phyloP scores from a whole-genome alignment of 2,329 filamentous ascomycete genomes.

The Beauveria varroae region DNA sequence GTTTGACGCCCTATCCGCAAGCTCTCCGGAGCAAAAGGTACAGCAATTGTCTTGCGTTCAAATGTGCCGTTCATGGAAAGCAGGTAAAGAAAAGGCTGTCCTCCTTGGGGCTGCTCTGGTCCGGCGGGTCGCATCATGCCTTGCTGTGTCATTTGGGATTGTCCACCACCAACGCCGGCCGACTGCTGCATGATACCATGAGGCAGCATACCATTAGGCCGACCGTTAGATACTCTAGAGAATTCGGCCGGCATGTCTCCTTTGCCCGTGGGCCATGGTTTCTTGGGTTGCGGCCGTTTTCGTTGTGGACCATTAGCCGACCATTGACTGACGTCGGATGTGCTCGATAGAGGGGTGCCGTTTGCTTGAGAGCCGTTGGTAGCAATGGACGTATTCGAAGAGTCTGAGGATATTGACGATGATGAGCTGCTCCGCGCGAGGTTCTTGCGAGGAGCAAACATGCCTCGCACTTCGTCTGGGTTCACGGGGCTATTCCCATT shows the following conservation, averaged over 20 bases:
- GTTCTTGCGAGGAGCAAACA: constrained; percentile 84
- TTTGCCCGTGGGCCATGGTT: constrained; percentile 42
- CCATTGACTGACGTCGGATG: constrained; percentile 45
- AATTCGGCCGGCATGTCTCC: constrained; percentile 41
- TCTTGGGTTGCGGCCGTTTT: constrained; percentile 45
- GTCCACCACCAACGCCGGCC: constrained; percentile 19
- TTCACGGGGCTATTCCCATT: constrained; percentile 62
- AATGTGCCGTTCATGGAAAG: constrained; percentile 93
- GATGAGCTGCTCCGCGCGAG: constrained; percentile 85
- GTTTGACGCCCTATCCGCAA: constrained; percentile 93
- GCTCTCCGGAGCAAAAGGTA: constrained; percentile 90
- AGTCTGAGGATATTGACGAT: constrained; percentile 68
- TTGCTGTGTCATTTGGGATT: constrained; percentile 34
- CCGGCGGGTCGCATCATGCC: constrained; percentile 54
- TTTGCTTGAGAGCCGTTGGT: constrained; percentile 54
- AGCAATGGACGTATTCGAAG: constrained; percentile 56
- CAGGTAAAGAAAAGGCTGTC: constrained; percentile 74
- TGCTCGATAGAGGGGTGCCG: constrained; percentile 43
- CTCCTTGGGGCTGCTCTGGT: constrained; percentile 51
- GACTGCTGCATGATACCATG: constrained; percentile 26
- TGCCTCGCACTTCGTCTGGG: constrained; percentile 75
- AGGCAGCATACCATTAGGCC: constrained; percentile 33
- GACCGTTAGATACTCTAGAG: constrained; percentile 35
- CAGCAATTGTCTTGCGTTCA: constrained; percentile 90
- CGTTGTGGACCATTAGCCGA: constrained; percentile 38